Percentiles rank a stretch among this genome's conserved stretches.
Evolutionary conservation across 805 yeast species (phyloP).

Genomic region (Cyberlindnera bimundalis): DNA sequence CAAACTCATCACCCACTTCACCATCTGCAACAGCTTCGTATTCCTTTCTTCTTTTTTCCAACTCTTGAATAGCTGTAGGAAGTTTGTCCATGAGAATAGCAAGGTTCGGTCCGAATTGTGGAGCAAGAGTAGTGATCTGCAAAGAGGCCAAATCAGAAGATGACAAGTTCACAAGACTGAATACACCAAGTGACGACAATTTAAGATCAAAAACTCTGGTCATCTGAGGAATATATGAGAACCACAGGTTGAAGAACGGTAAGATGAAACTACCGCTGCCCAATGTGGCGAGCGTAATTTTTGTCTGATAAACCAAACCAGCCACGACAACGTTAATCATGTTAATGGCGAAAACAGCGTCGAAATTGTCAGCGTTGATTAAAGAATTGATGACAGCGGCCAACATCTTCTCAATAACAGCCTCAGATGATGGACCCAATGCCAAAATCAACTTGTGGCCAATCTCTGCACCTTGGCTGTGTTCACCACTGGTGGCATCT

Average conservation of each 20-base stretch:
- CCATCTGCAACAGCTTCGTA: constrained; percentile 30
- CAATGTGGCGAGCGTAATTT: constrained; percentile 47
- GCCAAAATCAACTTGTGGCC: constrained; percentile 62
- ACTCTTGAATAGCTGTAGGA: constrained; percentile 66
- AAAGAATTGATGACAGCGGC: constrained; percentile 41
- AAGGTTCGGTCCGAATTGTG: constrained; percentile 50
- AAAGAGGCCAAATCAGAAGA: constrained; percentile 30
- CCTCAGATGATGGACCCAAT: constrained; percentile 43
- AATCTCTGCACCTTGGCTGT: constrained; percentile 55
- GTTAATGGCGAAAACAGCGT: constrained; percentile 40
- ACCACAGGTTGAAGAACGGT: constrained; percentile 61
- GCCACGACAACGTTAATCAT: constrained; percentile 61
- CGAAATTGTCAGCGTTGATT: constrained; percentile 23
- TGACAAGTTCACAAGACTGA: constrained; percentile 40
- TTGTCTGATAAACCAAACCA: constrained; percentile 59
- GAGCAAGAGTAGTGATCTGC: constrained; percentile 36
- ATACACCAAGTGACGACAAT: constrained; percentile 63
- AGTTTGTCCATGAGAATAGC: constrained; percentile 51
- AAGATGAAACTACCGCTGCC: constrained; percentile 42
- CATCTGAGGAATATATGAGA: constrained; percentile 49
- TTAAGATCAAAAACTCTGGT: constrained; percentile 80
- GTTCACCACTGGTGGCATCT: constrained; percentile 54
- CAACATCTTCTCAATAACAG: constrained; percentile 41
- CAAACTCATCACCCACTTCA: constrained; percentile 27
- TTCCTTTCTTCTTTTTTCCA: constrained; percentile 57